Evolutionary conservation across 1,284 basidiomycete species (phyloP).

Genomic region (Apiotrichum sp.): DNA sequence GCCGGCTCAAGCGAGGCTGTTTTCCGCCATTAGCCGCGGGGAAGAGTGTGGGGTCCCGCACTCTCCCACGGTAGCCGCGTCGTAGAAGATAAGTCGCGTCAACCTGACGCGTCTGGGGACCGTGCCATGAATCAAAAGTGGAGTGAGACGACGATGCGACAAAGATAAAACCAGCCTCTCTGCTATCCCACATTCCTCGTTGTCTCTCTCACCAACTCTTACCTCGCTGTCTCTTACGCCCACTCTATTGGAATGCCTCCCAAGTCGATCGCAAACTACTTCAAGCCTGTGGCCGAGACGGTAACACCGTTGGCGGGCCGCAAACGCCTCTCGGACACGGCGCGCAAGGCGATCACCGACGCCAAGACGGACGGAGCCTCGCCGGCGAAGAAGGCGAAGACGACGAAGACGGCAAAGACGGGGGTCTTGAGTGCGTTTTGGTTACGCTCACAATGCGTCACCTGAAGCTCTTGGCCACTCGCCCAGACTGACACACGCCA

Average conservation of each 20-base stretch:
- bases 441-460: background rate
- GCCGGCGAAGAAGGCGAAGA: slow-evolving; percentile 7
- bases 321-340: slow-evolving; percentile 19
- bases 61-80: too few species aligned
- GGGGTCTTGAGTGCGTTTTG: background rate
- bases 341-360: slow-evolving; percentile 22
- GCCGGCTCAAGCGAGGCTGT: too few species aligned
- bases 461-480: background rate
- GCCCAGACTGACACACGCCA: background rate
- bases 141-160: too few species aligned
- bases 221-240: too few species aligned
- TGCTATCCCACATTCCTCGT: too few species aligned
- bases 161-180: too few species aligned
- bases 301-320: background rate
- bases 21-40: too few species aligned
- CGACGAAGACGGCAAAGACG: background rate
- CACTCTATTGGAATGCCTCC: slow-evolving; percentile 8
- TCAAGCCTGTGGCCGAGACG: slow-evolving; percentile 9
- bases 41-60: too few species aligned
- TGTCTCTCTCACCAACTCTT: too few species aligned
- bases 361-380: slow-evolving; percentile 5
- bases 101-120: too few species aligned
- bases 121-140: too few species aligned
- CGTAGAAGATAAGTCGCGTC: too few species aligned
- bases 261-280: slow-evolving; percentile 14